Evolutionary conservation across 1,284 basidiomycete species (phyloP).

Genomic region (Puccinia coronata): DNA sequence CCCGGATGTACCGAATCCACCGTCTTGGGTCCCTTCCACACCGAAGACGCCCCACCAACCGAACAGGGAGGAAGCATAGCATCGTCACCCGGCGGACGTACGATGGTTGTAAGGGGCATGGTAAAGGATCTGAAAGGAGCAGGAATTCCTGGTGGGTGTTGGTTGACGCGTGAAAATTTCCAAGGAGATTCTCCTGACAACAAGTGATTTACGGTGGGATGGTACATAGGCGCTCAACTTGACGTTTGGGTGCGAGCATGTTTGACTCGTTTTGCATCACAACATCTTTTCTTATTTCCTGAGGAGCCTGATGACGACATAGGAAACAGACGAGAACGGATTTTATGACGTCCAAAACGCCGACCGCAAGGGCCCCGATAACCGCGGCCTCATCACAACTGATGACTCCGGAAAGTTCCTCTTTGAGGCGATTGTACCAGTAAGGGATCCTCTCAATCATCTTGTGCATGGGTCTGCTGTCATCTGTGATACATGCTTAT

Average conservation of each 20-base stretch:
- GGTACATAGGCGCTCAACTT: constrained; percentile 59
- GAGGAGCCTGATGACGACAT: background rate
- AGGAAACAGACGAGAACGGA: constrained; percentile 74
- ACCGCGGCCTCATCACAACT: constrained; percentile 70
- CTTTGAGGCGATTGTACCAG: constrained; percentile 75
- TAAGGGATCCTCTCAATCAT: constrained; percentile 60
- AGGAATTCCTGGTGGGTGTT: constrained; percentile 58
- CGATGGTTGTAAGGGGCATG: constrained; percentile 75
- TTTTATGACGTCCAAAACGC: constrained; percentile 66
- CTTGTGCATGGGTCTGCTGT: background rate
- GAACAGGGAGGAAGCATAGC: constrained; percentile 66
- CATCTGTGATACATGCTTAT: background rate
- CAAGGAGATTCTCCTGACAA: no score
- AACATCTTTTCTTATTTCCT: background rate
- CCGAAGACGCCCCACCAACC: constrained; percentile 75
- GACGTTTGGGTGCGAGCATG: constrained; percentile 58
- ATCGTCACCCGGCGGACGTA: constrained; percentile 77
- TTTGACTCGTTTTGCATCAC: background rate
- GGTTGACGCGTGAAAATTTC: no score
- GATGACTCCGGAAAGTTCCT: constrained; percentile 69
- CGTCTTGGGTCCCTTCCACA: constrained; percentile 80
- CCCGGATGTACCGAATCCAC: constrained; percentile 64
- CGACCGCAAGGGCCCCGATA: constrained; percentile 69
- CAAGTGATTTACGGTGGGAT: no score
- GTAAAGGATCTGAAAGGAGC: constrained; percentile 69